Base-by-base conservation (phyloP, 2,329 filamentous ascomycete species). In the Talaromyces rugulosus region DNA sequence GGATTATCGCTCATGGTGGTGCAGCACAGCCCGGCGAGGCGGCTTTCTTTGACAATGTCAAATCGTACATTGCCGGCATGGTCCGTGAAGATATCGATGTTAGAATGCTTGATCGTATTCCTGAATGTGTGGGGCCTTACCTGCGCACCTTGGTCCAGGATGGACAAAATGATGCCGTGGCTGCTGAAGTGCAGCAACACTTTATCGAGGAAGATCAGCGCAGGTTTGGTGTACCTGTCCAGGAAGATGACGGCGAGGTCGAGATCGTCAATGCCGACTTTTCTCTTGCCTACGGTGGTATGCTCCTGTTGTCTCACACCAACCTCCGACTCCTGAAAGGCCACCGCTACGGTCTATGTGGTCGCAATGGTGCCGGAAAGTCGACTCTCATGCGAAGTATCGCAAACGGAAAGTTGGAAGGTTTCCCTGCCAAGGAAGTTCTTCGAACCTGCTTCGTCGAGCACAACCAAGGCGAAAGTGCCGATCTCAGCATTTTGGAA, bases 371-470 rank as follows among this genome's bases (percentile, higher is more conserved):
- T 81, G 92, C 93, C 62, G 95, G 95, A 73, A 99, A 99, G 81
- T 98, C 95, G n/a, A 99, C 95, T 1, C 85, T 99, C 62, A 98
- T 99, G 95, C 91, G 92, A 74, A 92, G 90, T 75, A 99, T 99
- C 71, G 91, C 95, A 57, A 89, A 89, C 63, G 94, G 93, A 72
- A 99, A 99, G 83, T 85, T 99, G 3, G 95, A 99, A 78, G 95
- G 95, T 8, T 99, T 99, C 81, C 95, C 95, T 42, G 83, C 92
- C 16, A 92, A 95, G 74, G 92, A 97, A 67, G 89, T 93, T 63
- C 87, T 99, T 70, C 90, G 91, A 70, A 98, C 94, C 11, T 98
- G 94, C 80, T 99, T 98, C 73, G 95, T 99, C 51, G 95, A 99
- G 82, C 95, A 99, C 82, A 98, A 98, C 80, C 94, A 99, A 79